Evolutionary conservation across 148 eudicot species (phyloP), one percentile per base, ranked within the genome.

Genomic region (Persicaria maculosa): DNA sequence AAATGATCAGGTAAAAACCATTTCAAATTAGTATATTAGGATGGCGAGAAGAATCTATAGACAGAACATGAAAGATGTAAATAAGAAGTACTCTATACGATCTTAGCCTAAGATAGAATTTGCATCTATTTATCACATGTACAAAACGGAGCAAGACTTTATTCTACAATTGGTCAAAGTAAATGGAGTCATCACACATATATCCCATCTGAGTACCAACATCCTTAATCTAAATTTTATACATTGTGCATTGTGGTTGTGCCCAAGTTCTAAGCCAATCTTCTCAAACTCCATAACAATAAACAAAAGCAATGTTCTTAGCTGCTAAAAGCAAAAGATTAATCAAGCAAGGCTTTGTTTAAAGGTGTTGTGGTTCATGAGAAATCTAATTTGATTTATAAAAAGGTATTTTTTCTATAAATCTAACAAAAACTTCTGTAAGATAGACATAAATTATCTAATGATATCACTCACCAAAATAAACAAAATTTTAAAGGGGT

Each of bases 1-100:
- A 47, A 72, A 53, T 84, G 82, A 77, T 80, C 83, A 89, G 85
- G 82, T 45, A 80, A 36, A n/a, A 76, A 15, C 12, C 6, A 40
- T 73, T 73, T 71, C n/a, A n/a, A n/a, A n/a, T n/a, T n/a, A n/a
- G n/a, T n/a, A n/a, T n/a, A n/a, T n/a, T n/a, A n/a, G n/a, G n/a
- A n/a, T n/a, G n/a, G n/a, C n/a, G n/a, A n/a, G n/a, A n/a, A n/a
- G n/a, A n/a, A n/a, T n/a, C n/a, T n/a, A n/a, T n/a, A n/a, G n/a
- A n/a, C n/a, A n/a, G n/a, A n/a, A n/a, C n/a, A n/a, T n/a, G n/a
- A n/a, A n/a, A n/a, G n/a, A n/a, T n/a, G n/a, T n/a, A n/a, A n/a
- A n/a, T n/a, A n/a, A n/a, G n/a, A n/a, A n/a, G n/a, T n/a, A n/a
- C n/a, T n/a, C n/a, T n/a, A n/a, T n/a, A n/a, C n/a, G n/a, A n/a